Evolutionary conservation across 176 grass and related monocot species (phyloP).

Genomic region (Leersia perrieri): DNA sequence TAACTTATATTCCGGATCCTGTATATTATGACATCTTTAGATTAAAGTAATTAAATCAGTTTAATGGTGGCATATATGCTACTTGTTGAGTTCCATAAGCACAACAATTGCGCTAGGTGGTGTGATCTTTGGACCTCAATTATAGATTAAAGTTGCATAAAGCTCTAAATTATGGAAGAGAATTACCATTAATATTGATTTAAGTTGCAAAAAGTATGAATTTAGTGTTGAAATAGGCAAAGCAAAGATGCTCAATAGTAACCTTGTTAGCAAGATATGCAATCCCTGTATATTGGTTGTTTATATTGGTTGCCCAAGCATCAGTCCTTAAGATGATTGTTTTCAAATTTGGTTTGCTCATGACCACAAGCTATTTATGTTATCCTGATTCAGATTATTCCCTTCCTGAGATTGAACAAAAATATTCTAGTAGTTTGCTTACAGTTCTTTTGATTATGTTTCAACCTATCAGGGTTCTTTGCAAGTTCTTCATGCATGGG

Average conservation of each 20-base stretch:
- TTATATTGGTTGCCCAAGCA: background rate
- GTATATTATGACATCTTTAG: background rate
- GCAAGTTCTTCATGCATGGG: conserved; percentile 95
- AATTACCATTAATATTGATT: background rate
- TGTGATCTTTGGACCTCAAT: no score
- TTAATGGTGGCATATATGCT: background rate
- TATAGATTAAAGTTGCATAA: background rate
- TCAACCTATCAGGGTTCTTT: conserved; percentile 64
- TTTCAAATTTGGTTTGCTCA: background rate
- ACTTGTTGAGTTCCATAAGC: background rate
- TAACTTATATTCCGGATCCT: background rate
- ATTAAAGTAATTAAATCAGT: background rate
- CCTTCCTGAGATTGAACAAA: conserved; percentile 6
- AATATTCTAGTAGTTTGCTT: conserved; percentile 29
- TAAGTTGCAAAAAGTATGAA: background rate
- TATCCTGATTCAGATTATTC: background rate
- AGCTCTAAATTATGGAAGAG: background rate
- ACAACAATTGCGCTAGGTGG: background rate
- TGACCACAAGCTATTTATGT: background rate
- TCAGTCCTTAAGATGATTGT: background rate
- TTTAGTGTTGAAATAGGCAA: background rate
- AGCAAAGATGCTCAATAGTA: background rate
- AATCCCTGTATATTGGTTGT: background rate
- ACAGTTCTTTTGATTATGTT: conserved; percentile 9
- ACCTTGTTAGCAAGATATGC: background rate